A percentile compares a stretch with the other conserved stretches of the same genome.
phyloP scores from a whole-genome alignment of 2,329 filamentous ascomycete genomes.

The Fusarium circinatum region DNA sequence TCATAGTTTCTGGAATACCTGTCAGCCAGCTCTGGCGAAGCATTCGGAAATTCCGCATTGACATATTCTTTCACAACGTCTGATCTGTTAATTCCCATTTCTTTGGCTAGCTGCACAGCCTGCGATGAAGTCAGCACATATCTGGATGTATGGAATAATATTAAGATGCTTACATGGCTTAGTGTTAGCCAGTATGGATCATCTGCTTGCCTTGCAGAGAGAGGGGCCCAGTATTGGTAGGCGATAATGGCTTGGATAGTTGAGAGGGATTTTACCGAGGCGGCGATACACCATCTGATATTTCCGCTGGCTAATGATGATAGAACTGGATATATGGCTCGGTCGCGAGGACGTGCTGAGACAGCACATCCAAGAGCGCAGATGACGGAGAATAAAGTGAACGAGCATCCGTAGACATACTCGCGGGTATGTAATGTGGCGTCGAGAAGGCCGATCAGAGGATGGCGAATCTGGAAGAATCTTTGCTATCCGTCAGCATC shows the following conservation, averaged over 20 bases:
- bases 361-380: constrained; percentile 12
- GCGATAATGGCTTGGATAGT: constrained; percentile 13
- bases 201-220: neutral
- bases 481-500: neutral
- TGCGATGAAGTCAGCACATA: neutral
- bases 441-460: constrained; percentile 5
- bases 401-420: constrained; percentile 14
- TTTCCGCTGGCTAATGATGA: neutral
- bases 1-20: constrained; percentile 11
- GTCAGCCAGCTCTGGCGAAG: neutral
- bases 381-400: constrained; percentile 8
- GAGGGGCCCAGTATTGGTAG: constrained; percentile 10
- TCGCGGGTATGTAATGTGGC: constrained; percentile 2
- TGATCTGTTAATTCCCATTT: constrained; percentile 5
- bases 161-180: neutral
- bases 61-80: constrained; percentile 8
- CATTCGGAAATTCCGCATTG: neutral
- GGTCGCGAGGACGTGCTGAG: constrained; percentile 5
- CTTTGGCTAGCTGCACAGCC: constrained; percentile 10
- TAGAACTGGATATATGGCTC: constrained; percentile 11
- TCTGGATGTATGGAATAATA: accelerated
- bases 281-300: constrained; percentile 13
- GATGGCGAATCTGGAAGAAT: constrained; percentile 17
- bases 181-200: constrained; percentile 9
- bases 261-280: neutral